These are phyloP conservation scores for Coemansia sp. DNA, from an alignment of 192 early-diverging fungal genomes.

Conservation along the genomic window DNA sequence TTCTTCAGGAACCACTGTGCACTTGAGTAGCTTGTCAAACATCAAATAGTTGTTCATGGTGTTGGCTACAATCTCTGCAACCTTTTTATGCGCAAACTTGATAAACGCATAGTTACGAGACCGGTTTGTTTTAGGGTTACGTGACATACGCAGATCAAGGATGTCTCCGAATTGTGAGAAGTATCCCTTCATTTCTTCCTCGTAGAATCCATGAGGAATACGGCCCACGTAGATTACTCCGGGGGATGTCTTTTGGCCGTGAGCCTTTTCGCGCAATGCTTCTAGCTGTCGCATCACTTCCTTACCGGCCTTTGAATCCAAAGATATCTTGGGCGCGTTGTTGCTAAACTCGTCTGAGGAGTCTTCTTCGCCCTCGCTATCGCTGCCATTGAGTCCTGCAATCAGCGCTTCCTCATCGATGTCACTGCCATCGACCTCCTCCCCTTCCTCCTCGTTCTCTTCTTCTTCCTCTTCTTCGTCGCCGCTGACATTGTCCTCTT, in stretches of 20 bases:
- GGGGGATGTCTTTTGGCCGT: slow-evolving; percentile 6
- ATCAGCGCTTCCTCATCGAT: slow-evolving; percentile 40
- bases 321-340: slow-evolving; percentile 12
- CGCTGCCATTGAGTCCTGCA: slow-evolving; percentile 36
- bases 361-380: slow-evolving; percentile 32
- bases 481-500: slow-evolving; percentile 1
- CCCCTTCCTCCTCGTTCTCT: slow-evolving; percentile 10
- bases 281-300: slow-evolving; percentile 7
- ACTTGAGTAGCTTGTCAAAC: slow-evolving; percentile 74
- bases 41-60: slow-evolving; percentile 97
- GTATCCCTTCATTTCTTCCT: slow-evolving; percentile 84
- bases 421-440: slow-evolving; percentile 18
- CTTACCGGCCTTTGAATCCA: slow-evolving; percentile 14
- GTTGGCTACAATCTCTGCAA: slow-evolving; percentile 86
- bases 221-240: slow-evolving; percentile 87
- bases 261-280: too few relatives aligned
- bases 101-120: slow-evolving; percentile 96
- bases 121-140: slow-evolving; percentile 88
- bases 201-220: slow-evolving; percentile 96
- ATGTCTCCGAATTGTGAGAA: slow-evolving; percentile 94
- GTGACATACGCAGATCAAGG: slow-evolving; percentile 67
- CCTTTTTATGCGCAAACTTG: slow-evolving; percentile 75
- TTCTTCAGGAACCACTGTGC: slow-evolving; percentile 65
- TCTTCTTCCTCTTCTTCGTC: slow-evolving; percentile 15
- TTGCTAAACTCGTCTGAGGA: slow-evolving; percentile 14